Base-by-base conservation (phyloP, 352 stramenopile species). In the Phytophthora ohioensis region DNA sequence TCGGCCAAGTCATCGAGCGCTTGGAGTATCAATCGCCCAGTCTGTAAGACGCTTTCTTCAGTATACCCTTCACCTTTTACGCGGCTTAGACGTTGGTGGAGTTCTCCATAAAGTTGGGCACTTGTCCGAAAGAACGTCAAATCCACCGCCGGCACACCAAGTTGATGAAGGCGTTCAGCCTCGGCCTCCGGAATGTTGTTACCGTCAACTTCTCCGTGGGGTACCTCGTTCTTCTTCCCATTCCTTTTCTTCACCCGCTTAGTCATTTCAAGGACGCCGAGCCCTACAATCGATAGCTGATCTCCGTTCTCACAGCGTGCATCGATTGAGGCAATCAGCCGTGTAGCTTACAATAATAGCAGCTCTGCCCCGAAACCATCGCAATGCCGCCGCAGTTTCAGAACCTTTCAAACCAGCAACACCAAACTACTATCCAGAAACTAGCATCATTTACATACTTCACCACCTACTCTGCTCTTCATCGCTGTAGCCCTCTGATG, bases 21-120 rank as follows among this genome's bases (percentile, higher is more conserved):
- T 71, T 62, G 13, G 39, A 86, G 43, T 17, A 90, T 30, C 45
- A 81, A 74, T 4, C 41, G 56, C 2, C 76, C 78, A 8, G 82
- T 63, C 17, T 71, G 49, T 10, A 36, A 56, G 11, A 90, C 60
- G 30, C 39, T 46, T 1, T 60, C 59, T 56, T 90, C 84, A 11
- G 75, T 80, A 53, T 82, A 85, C 3, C 43, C 54, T 32, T 81
- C 71, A 7, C 10, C 49, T 39, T 48, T 55, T 5, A 64, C 31
- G 1, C 55, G 42, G 46, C 57, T 64, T 13, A 71, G 46, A 13
- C 39, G 51, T 13, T 75, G 59, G 38, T 92, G 84, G 3, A 91
- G 69, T 17, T 90, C 64, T 30, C 71, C 76, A 41, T 87, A 75
- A 6, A 91, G 62, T 38, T 75, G 75, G 15, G 38, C 48, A 65